phyloP scores from a whole-genome alignment of 2,329 filamentous ascomycete genomes.

The Zymoseptoria brevis region DNA sequence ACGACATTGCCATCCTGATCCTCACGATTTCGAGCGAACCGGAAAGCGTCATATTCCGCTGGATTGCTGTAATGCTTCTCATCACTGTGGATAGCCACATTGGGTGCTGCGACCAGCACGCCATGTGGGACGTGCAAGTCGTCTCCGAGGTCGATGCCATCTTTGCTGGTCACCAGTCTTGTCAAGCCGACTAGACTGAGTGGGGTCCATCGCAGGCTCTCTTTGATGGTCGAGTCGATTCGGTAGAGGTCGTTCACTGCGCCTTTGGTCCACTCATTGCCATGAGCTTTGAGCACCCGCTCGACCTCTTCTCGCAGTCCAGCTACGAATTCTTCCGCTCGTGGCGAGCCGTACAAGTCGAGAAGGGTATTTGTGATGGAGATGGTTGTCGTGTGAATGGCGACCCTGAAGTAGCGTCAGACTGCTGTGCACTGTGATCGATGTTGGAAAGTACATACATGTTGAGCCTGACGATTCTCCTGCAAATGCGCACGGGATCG shows the following conservation, averaged over 20 bases:
- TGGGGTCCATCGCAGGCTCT: constrained; percentile 18
- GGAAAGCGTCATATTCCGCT: constrained; percentile 21
- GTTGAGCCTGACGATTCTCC: constrained; percentile 15
- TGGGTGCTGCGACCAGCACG: constrained; percentile 16
- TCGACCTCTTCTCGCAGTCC: constrained; percentile 19
- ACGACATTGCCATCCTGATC: neutral
- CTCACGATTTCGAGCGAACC: constrained; percentile 17
- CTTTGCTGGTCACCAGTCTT: constrained; percentile 8
- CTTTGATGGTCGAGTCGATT: constrained; percentile 24
- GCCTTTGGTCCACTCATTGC: constrained; percentile 16
- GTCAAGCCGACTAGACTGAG: constrained; percentile 14
- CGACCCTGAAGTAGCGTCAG: constrained; percentile 7
- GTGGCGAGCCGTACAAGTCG: constrained; percentile 17
- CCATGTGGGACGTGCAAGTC: constrained; percentile 18
- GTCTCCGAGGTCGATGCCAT: constrained; percentile 20
- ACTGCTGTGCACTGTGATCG: neutral
- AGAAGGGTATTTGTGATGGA: constrained; percentile 18
- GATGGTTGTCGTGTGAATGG: constrained; percentile 21
- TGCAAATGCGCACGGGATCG: constrained; percentile 8
- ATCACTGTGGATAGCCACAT: constrained; percentile 22
- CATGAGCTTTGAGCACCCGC: constrained; percentile 7
- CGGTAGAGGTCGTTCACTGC: constrained; percentile 16
- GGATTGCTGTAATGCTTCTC: constrained; percentile 18
- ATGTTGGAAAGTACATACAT: constrained; percentile 1
- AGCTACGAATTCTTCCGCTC: constrained; percentile 9